Evolutionary conservation across 352 stramenopile species (phyloP), one percentile per base, ranked within the genome.

Genomic region (Halophytophthora polymorphica): DNA sequence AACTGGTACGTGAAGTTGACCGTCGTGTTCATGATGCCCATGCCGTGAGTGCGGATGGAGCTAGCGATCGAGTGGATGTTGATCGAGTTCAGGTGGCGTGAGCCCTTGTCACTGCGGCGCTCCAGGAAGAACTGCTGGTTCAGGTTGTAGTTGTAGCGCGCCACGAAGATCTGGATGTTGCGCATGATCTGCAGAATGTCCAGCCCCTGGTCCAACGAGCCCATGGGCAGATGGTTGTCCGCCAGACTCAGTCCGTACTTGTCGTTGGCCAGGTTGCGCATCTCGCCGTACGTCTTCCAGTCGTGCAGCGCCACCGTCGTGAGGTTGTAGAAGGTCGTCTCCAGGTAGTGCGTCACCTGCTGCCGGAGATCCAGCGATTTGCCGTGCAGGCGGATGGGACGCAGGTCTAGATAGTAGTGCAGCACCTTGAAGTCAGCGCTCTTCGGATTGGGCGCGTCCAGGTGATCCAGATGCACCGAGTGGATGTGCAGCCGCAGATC

Each of bases 1-100:
- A 97, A 96, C 66, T 97, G 89, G 61, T 98, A 98, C 51, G 90
- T 97, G 50, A 97, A 97, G 71, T 98, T 98, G 19, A 98, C 91
- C 2, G 92, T 95, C 12, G 89, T 98, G 66, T 96, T 97, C 64
- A 98, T 83, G 58, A 98, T 96, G 31, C 95, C 95, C 73, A 98
- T 93, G 49, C 95, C 95, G 55, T 98, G 95, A n/a, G 96, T 96
- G 18, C 85, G 81, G 38, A 98, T 90, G 4, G 85, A 96, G 45
- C 80, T 90, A 14, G 84, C 72, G 47, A 98, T 91, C 42, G 73
- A 93, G 51, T 97, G 83, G 38, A 98, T 95, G 58, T 92, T 96
- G 38, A 98, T 93, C 36, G 88, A 97, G 61, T 95, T 94, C 37
- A 98, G 48, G 60, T 97, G 88, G 23, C 94, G 94, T 21, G 88